phyloP scores from a whole-genome alignment of 345 rosid species.

The Cardamine occulta region DNA sequence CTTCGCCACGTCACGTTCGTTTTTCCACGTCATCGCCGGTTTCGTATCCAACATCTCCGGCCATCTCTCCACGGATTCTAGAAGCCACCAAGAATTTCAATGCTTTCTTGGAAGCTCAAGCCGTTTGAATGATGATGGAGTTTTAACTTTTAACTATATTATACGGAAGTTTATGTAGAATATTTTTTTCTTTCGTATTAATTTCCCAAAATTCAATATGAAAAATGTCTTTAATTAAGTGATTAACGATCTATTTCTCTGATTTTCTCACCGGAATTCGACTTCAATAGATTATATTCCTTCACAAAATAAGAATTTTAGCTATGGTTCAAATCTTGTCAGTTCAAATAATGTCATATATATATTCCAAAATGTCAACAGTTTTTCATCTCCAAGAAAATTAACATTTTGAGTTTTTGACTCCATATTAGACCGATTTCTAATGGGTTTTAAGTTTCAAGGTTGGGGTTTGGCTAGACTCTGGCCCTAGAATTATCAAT shows the following conservation, averaged over 20 bases:
- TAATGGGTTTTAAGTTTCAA: neutral
- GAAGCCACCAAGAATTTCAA: slow-evolving; percentile 57
- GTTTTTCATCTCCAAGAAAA: neutral
- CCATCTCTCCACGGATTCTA: slow-evolving; percentile 64
- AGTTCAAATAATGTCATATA: too few relatives aligned
- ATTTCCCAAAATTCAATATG: neutral
- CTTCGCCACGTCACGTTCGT: slow-evolving; percentile 64
- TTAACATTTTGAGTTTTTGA: neutral
- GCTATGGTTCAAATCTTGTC: too few relatives aligned
- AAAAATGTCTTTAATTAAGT: too few relatives aligned
- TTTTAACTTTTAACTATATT: neutral
- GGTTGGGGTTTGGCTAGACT: neutral
- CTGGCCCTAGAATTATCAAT: neutral
- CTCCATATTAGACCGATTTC: too few relatives aligned
- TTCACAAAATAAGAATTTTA: too few relatives aligned
- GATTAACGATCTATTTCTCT: too few relatives aligned
- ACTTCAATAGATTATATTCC: too few relatives aligned
- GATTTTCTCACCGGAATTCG: too few relatives aligned
- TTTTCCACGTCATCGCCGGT: slow-evolving; percentile 65
- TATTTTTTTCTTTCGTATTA: neutral
- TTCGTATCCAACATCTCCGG: slow-evolving; percentile 60
- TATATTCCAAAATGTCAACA: neutral
- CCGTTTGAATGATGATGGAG: slow-evolving; percentile 45
- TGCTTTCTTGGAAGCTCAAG: slow-evolving; percentile 73
- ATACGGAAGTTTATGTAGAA: slow-evolving; percentile 14